Percentiles rank a stretch among this genome's conserved stretches.
phyloP scores from a whole-genome alignment of 2,329 filamentous ascomycete species.

The Chaetomium sp. region DNA sequence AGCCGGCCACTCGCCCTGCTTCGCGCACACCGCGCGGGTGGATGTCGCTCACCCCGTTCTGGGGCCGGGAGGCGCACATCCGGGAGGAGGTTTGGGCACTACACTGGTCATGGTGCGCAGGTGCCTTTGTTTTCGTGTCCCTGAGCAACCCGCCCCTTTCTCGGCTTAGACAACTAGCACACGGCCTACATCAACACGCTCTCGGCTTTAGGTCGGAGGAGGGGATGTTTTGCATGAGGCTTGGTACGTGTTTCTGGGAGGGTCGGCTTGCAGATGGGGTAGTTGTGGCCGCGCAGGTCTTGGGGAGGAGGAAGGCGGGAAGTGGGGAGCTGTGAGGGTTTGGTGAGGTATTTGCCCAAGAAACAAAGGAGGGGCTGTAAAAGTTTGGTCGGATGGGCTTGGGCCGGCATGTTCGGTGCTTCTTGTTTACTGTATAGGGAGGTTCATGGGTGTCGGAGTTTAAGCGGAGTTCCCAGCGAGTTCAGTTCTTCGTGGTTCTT shows the following conservation, averaged over 20 bases:
- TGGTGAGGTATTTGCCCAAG: constrained; percentile 48
- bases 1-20: constrained; percentile 46
- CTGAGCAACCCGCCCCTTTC: neutral
- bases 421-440: neutral
- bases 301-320: constrained; percentile 41
- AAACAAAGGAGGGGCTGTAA: constrained; percentile 22
- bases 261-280: constrained; percentile 54
- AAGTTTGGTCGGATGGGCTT: neutral
- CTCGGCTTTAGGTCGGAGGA: constrained; percentile 54
- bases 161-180: neutral
- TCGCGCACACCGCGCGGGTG: constrained; percentile 47
- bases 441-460: neutral
- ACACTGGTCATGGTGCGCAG: constrained; percentile 47
- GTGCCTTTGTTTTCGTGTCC: neutral
- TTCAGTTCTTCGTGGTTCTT: neutral
- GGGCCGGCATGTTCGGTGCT: constrained; percentile 15
- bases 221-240: constrained; percentile 51
- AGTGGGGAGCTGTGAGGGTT: constrained; percentile 45
- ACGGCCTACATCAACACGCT: constrained; percentile 70
- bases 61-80: constrained; percentile 47
- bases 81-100: too few relatives aligned
- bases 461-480: neutral
- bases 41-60: constrained; percentile 49
- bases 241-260: constrained; percentile 60
- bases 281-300: constrained; percentile 47